Evolutionary conservation across 2,329 filamentous ascomycete species (phyloP).

Genomic region (Trichoderma semiorbis): DNA sequence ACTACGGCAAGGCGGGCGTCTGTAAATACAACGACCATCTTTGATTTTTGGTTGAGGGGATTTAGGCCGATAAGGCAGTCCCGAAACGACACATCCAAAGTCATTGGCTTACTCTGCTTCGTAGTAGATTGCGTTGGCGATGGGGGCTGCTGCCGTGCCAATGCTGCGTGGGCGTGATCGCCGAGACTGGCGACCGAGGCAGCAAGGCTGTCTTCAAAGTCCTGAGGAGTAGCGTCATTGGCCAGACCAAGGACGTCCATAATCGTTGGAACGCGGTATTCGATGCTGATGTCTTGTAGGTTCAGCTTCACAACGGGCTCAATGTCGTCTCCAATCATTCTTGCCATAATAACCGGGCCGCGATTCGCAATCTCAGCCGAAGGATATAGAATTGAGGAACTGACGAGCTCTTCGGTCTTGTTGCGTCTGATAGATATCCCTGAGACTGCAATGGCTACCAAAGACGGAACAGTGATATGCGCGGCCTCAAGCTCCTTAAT

Average conservation of each 20-base stretch:
- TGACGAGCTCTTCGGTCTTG: constrained; percentile 66
- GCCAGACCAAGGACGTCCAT: constrained; percentile 73
- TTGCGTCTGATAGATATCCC: constrained; percentile 62
- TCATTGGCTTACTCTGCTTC: constrained; percentile 53
- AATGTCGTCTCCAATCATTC: constrained; percentile 90
- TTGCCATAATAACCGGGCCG: constrained; percentile 69
- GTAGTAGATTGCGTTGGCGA: constrained; percentile 25
- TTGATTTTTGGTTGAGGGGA: constrained; percentile 70
- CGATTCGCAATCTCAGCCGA: constrained; percentile 27
- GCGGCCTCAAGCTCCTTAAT: constrained; percentile 65
- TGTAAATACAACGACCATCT: constrained; percentile 73
- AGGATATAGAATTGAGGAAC: constrained; percentile 39
- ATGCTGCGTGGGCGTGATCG: constrained; percentile 55
- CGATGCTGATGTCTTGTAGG: constrained; percentile 76
- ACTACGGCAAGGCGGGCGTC: constrained; percentile 69
- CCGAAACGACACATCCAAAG: constrained; percentile 69
- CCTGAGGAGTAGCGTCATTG: constrained; percentile 64
- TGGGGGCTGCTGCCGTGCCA: constrained; percentile 27
- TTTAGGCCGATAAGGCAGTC: constrained; percentile 85
- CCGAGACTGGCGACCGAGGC: constrained; percentile 76
- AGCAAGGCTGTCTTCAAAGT: constrained; percentile 71
- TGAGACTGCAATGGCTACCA: constrained; percentile 74
- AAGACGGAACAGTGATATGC: constrained; percentile 79
- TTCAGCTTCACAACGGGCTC: constrained; percentile 88
- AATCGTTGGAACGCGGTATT: constrained; percentile 82